phyloP scores from a whole-genome alignment of 2,329 filamentous ascomycete genomes.

The Epichloe gansuensis region DNA sequence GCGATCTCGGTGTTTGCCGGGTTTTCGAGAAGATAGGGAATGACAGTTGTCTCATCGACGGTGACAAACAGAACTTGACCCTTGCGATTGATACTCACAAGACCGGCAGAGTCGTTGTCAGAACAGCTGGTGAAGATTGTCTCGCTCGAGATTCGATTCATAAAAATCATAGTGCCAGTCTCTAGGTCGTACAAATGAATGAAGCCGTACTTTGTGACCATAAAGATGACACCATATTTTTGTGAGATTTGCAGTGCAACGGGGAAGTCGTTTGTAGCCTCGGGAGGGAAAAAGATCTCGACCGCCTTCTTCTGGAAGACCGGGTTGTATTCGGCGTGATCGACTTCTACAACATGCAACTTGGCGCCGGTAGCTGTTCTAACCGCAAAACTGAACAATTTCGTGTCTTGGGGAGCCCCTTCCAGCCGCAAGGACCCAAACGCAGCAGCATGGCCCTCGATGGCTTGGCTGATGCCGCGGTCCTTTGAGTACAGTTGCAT shows the following conservation, averaged over 20 bases:
- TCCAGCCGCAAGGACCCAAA: constrained; percentile 86
- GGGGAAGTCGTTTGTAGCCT: constrained; percentile 93
- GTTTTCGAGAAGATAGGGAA: constrained; percentile 92
- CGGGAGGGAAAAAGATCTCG: constrained; percentile 92
- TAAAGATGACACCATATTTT: constrained; percentile 92
- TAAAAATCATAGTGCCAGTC: constrained; percentile 90
- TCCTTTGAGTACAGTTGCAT: constrained; percentile 98
- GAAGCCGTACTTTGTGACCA: constrained; percentile 98
- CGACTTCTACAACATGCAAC: constrained; percentile 94
- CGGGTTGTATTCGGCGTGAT: constrained; percentile 81
- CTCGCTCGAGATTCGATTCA: constrained; percentile 99
- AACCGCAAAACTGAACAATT: constrained; percentile 93
- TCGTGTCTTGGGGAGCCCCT: constrained; percentile 79
- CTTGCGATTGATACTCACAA: constrained; percentile 93
- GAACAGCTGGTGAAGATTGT: constrained; percentile 92
- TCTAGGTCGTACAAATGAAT: constrained; percentile 98
- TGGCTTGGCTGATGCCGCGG: constrained; percentile 91
- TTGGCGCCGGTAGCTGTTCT: constrained; percentile 82
- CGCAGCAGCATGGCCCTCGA: constrained; percentile 91
- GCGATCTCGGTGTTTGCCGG: constrained; percentile 87
- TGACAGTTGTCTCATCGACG: constrained; percentile 80
- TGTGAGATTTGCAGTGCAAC: constrained; percentile 95
- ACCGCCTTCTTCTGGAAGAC: constrained; percentile 91
- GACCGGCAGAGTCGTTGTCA: constrained; percentile 72
- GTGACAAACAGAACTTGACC: constrained; percentile 91